Evolutionary conservation across 2,329 filamentous ascomycete genomes (phyloP).

Genomic region (Cordyceps militaris): DNA sequence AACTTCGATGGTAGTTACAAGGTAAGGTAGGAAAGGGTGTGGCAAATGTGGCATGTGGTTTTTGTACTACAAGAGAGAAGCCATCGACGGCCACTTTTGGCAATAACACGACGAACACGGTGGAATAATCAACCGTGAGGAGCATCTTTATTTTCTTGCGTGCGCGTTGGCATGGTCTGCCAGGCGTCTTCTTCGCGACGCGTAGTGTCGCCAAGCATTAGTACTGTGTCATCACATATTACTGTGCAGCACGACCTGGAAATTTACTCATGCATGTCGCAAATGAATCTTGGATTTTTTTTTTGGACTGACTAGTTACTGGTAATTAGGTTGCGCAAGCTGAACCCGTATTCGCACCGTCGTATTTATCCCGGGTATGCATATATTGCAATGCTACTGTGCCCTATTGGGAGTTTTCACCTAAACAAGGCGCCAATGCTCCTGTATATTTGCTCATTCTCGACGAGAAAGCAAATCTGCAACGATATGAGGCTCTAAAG

Average conservation of each 20-base stretch:
- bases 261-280: conserved; percentile 8
- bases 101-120: too few relatives aligned
- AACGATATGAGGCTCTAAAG: neutral
- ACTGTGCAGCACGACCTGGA: neutral
- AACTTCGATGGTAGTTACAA: too few relatives aligned
- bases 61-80: neutral
- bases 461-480: neutral
- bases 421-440: neutral
- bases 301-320: neutral
- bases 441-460: neutral
- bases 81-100: too few relatives aligned
- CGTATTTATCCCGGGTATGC: conserved; percentile 2
- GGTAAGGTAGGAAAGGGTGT: neutral
- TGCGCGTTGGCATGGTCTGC: neutral
- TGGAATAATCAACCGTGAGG: too few relatives aligned
- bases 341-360: conserved; percentile 4
- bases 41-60: neutral
- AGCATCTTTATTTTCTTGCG: neutral
- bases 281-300: neutral
- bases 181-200: neutral
- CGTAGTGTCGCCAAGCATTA: neutral
- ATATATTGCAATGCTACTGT: conserved; percentile 5
- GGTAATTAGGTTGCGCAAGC: conserved; percentile 1
- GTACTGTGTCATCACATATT: neutral
- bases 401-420: neutral